Evolutionary conservation across 768 basidiomycete species (phyloP).

Genomic region (Podaxis rugospora): DNA sequence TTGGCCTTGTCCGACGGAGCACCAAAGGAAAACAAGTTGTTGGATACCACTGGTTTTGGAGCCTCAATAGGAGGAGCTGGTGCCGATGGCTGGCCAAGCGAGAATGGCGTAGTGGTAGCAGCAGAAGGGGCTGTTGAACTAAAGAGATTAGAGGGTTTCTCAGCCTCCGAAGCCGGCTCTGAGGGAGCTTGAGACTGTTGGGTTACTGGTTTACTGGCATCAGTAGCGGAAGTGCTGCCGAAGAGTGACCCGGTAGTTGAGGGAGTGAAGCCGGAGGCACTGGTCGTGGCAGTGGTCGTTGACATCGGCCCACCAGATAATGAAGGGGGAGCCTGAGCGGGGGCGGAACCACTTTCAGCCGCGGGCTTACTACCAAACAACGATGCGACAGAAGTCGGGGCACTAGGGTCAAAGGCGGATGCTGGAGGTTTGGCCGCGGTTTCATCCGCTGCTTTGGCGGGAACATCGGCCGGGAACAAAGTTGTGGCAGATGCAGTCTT

Average conservation of each 20-base stretch:
- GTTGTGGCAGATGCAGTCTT: not conserved
- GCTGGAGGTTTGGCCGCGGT: not conserved
- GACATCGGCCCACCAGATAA: conserved; percentile 12
- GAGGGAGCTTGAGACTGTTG: conserved; percentile 18
- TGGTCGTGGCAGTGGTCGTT: not conserved
- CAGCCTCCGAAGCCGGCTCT: conserved; percentile 11
- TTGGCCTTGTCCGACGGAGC: conserved; percentile 4
- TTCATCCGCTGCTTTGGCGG: not conserved
- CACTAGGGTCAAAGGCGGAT: conserved; percentile 18
- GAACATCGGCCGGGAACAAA: not conserved
- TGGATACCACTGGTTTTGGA: conserved; percentile 12
- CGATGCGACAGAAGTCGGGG: not conserved
- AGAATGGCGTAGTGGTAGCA: conserved; percentile 28
- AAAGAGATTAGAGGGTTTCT: conserved; percentile 17
- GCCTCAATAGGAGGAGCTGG: conserved; percentile 12
- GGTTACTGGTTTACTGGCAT: conserved; percentile 11
- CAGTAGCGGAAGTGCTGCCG: not conserved
- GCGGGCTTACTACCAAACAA: conserved; percentile 1
- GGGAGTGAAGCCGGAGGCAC: not conserved
- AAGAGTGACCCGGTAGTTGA: not conserved
- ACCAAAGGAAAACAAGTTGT: not conserved
- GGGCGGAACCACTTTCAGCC: not conserved
- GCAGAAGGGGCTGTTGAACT: conserved; percentile 16
- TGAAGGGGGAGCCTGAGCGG: conserved; percentile 13
- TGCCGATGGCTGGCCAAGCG: conserved; percentile 23